Conservation (phyloP, 1,284 basidiomycete species). For the Coniferiporia sulphurascens region DNA sequence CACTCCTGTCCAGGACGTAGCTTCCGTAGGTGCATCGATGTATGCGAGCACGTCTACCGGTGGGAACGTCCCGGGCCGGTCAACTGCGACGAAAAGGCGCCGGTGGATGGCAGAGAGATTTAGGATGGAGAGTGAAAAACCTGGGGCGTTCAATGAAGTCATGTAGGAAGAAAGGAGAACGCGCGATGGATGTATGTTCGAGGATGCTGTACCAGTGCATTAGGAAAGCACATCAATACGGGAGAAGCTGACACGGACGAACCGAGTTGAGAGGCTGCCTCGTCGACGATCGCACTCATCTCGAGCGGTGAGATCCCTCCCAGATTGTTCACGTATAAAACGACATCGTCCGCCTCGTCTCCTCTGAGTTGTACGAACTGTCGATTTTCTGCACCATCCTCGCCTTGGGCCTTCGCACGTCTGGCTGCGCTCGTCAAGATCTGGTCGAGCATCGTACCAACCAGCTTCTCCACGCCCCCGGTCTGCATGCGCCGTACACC, state of each 20-base stretch:
- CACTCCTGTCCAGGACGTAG: conserved; percentile 35
- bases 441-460: conserved; percentile 36
- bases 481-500: conserved; percentile 39
- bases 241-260: conserved; percentile 16
- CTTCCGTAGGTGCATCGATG: conserved; percentile 37
- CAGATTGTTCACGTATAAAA: conserved; percentile 51
- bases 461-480: conserved; percentile 27
- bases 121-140: conserved; percentile 39
- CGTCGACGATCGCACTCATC: conserved; percentile 45
- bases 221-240: background rate
- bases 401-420: background rate
- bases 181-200: conserved; percentile 7
- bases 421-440: background rate
- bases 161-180: conserved; percentile 33
- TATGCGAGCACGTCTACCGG: conserved; percentile 30
- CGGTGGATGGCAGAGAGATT: conserved; percentile 24
- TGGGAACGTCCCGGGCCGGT: background rate
- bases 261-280: conserved; percentile 39
- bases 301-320: conserved; percentile 52
- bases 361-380: background rate
- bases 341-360: conserved; percentile 29
- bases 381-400: background rate
- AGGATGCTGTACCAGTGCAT: background rate
- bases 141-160: conserved; percentile 42
- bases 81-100: conserved; percentile 5